These are phyloP conservation scores for Limnomonas spitsbergensis DNA, from an alignment of 139 green algal genomes.

Conservation along the genomic window DNA sequence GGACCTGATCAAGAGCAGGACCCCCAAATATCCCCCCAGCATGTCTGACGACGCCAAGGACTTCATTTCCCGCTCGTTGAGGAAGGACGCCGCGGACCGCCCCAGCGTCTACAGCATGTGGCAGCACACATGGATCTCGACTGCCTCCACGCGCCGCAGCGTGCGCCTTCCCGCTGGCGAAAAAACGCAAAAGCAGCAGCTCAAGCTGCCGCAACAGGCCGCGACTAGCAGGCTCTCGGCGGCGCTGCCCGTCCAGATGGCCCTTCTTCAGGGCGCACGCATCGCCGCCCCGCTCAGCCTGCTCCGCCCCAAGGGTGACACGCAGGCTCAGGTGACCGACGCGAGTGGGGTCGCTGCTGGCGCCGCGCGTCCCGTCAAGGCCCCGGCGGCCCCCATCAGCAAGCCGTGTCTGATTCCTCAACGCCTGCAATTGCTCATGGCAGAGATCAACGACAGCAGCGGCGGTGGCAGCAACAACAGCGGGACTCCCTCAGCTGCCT, in stretches of 20 bases:
- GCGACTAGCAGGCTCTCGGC: not conserved
- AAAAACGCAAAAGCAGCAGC: no score
- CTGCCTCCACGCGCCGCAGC: slow-evolving; percentile 26
- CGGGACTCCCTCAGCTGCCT: no score
- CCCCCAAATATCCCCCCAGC: slow-evolving; percentile 29
- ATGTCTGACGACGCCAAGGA: slow-evolving; percentile 30
- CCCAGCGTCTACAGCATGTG: slow-evolving; percentile 51
- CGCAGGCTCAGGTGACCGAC: no score
- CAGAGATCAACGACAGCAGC: not conserved
- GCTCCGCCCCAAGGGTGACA: not conserved
- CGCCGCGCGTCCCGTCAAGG: not conserved
- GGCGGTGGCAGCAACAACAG: not conserved
- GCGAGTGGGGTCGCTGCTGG: no score
- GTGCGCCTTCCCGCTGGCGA: not conserved
- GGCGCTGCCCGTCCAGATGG: not conserved
- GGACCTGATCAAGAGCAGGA: slow-evolving; percentile 37
- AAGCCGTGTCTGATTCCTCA: not conserved
- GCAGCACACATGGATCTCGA: slow-evolving; percentile 51
- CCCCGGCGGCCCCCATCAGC: not conserved
- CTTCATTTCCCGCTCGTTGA: slow-evolving; percentile 45
- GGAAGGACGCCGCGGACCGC: slow-evolving; percentile 45
- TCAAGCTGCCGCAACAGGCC: not conserved
- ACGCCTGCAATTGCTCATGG: not conserved
- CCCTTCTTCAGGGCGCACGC: no score
- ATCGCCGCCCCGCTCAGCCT: no score